These are phyloP conservation scores for Nothophytophthora sp. DNA, from an alignment of 352 stramenopile species.

Conservation along the genomic window DNA sequence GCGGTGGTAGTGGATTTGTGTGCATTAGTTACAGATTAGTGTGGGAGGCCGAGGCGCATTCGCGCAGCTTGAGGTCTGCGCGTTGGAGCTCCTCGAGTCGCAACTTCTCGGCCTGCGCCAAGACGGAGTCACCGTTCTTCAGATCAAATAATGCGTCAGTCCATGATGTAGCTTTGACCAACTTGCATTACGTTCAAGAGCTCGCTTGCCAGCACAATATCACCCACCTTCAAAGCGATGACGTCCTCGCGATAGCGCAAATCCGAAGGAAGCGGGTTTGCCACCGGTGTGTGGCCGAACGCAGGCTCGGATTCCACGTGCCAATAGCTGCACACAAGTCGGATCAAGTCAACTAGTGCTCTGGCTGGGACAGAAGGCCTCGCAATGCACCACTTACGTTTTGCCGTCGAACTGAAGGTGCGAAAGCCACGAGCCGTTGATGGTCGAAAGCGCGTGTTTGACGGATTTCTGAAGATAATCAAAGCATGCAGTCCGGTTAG, in stretches of 20 bases:
- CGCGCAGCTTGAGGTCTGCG: slow-evolving; percentile 43
- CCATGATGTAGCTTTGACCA: not conserved
- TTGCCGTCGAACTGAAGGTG: slow-evolving; percentile 73
- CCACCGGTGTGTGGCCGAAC: slow-evolving; percentile 52
- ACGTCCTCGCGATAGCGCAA: slow-evolving; percentile 68
- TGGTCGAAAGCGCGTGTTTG: slow-evolving; percentile 44
- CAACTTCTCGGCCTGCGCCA: slow-evolving; percentile 71
- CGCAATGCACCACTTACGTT: slow-evolving; percentile 29
- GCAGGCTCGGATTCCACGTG: slow-evolving; percentile 68
- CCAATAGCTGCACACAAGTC: slow-evolving; percentile 49
- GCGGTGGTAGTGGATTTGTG: not conserved
- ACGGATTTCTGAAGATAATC: slow-evolving; percentile 29
- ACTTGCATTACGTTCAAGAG: not conserved
- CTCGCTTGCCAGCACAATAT: not conserved
- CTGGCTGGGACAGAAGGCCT: not conserved
- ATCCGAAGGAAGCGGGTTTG: slow-evolving; percentile 52
- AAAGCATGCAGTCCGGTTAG: not conserved
- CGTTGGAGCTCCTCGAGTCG: slow-evolving; percentile 71
- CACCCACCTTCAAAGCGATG: slow-evolving; percentile 46
- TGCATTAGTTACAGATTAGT: too few relatives aligned
- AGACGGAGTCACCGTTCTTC: slow-evolving; percentile 47
- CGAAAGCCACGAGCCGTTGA: slow-evolving; percentile 70
- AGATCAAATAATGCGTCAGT: not conserved
- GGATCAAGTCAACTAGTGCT: not conserved
- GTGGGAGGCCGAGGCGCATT: slow-evolving; percentile 7